Conservation (phyloP, 140 eudicot species). For the Erigeron philadelphicus region DNA sequence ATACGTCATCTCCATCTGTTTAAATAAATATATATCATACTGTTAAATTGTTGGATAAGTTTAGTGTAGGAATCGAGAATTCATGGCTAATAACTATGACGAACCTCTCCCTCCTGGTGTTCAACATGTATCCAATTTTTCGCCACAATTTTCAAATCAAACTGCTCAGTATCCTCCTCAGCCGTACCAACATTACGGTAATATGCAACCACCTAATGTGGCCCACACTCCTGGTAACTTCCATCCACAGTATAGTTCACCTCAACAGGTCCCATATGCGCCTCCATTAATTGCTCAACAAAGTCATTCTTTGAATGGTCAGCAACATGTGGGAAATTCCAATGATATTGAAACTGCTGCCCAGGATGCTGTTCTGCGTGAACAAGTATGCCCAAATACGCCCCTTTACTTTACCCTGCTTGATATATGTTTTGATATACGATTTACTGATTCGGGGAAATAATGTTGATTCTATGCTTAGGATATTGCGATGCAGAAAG, state of each 20-base stretch:
- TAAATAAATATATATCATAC: constrained; percentile 4
- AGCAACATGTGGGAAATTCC: constrained; percentile 24
- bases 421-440: constrained; percentile 7
- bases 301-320: constrained; percentile 20
- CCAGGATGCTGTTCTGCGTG: constrained; percentile 80
- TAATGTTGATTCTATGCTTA: constrained; percentile 29
- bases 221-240: constrained; percentile 31
- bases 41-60: neutral
- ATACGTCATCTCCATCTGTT: neutral
- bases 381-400: constrained; percentile 55
- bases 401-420: constrained; percentile 10
- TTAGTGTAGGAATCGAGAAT: constrained; percentile 12
- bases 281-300: constrained; percentile 25
- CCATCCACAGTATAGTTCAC: constrained; percentile 35
- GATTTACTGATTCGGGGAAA: too few species aligned
- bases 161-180: constrained; percentile 32
- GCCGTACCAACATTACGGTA: constrained; percentile 31
- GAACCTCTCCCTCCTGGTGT: constrained; percentile 84
- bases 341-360: constrained; percentile 76
- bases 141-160: constrained; percentile 31
- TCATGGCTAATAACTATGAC: constrained; percentile 53
- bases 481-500: constrained; percentile 70
- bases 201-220: constrained; percentile 33
- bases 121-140: constrained; percentile 33
- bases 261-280: constrained; percentile 31